phyloP scores from a whole-genome alignment of 2,329 filamentous ascomycete species.

The Apiospora saccharicola region DNA sequence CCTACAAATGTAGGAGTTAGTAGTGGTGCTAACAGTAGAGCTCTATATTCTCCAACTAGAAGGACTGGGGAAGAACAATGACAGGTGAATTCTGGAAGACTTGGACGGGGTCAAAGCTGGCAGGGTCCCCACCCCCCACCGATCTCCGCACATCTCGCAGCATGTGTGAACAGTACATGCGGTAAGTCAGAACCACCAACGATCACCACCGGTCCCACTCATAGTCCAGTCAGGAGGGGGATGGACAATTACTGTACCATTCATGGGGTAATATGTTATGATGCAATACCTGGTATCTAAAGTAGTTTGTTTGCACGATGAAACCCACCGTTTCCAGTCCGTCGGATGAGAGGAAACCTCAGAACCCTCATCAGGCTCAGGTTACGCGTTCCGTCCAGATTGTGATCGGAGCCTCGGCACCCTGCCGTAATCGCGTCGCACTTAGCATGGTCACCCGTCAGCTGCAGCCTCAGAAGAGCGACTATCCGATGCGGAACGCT shows the following conservation, averaged over 20 bases:
- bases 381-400: neutral
- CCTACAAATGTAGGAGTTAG: neutral
- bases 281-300: neutral
- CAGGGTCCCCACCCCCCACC: neutral
- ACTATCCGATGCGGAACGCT: neutral
- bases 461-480: neutral
- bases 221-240: neutral
- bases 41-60: neutral
- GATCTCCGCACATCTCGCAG: constrained; percentile 16
- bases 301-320: constrained; percentile 3
- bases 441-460: neutral
- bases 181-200: neutral
- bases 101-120: neutral
- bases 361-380: neutral
- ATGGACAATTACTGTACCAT: neutral
- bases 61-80: constrained; percentile 10
- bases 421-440: neutral
- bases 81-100: constrained; percentile 1
- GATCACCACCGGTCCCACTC: neutral
- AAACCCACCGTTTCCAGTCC: constrained; percentile 11
- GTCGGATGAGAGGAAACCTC: constrained; percentile 13
- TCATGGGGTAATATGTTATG: neutral
- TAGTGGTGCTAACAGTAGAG: neutral
- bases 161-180: neutral
- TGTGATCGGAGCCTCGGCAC: constrained; percentile 14